A percentile compares a stretch with the other conserved stretches of the same genome.
phyloP scores from a whole-genome alignment of 2,329 filamentous ascomycete species.

The Alternaria incomplexa region DNA sequence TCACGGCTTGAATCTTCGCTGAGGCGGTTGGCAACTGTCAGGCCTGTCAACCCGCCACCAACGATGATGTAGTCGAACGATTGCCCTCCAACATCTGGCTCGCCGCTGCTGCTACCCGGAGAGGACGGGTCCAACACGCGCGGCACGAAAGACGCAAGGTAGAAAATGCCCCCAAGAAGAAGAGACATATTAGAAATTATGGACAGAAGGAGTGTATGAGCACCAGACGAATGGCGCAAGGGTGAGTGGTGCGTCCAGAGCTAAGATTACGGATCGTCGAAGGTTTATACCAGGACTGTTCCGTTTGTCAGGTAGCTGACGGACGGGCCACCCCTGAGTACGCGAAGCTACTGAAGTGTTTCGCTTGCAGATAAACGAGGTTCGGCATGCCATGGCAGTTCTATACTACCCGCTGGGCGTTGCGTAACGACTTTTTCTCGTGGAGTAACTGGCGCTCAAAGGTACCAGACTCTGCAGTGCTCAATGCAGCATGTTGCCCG shows the following conservation, averaged over 20 bases:
- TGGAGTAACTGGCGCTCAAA: neutral
- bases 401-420: neutral
- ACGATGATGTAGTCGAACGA: constrained; percentile 43
- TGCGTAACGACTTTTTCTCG: neutral
- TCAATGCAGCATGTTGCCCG: neutral
- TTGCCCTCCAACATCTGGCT: constrained; percentile 18
- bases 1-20: constrained; percentile 33
- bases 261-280: neutral
- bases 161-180: constrained; percentile 14
- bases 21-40: constrained; percentile 39
- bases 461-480: neutral
- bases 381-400: neutral
- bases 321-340: constrained; percentile 4
- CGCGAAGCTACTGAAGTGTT: neutral
- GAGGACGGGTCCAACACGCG: constrained; percentile 2
- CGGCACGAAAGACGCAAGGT: constrained; percentile 25
- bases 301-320: neutral
- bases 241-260: neutral
- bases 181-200: constrained; percentile 13
- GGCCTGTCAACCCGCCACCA: constrained; percentile 38
- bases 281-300: constrained; percentile 4
- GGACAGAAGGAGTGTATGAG: neutral
- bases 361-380: neutral
- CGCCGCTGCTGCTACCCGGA: constrained; percentile 6
- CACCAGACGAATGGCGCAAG: constrained; percentile 1